Evolutionary conservation across 768 basidiomycete species (phyloP), one percentile per base, ranked within the genome.

Genomic region (Tylopilus balloui): DNA sequence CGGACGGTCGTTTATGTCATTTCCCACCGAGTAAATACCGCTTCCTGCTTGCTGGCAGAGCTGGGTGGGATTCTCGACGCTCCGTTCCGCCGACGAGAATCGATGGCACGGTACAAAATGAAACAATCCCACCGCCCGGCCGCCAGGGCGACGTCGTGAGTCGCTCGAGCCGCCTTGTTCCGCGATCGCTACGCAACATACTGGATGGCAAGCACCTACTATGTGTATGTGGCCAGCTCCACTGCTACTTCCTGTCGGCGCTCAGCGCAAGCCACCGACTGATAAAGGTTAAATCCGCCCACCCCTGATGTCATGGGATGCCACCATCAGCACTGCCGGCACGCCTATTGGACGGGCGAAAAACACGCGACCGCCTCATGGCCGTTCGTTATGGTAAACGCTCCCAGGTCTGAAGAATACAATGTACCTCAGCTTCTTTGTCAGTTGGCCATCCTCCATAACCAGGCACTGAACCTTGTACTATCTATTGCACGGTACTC

Each of bases 281-380:
- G 45, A 20, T 19, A 43, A 53, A 68, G 54, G 42, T 48, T 59
- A 68, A 56, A 51, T 54, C 49, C 47, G 31, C 44, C 42, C 45
- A 51, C 59, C 52, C 54, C 48, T 57, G 51, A 53, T 54, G 45
- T 47, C 52, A 57, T 52, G 24, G 20, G 19, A 25, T 31, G 31
- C 49, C 43, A 45, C 42, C 23, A 52, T 54, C 44, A 38, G 25
- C 43, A 60, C 57, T 42, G 62, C 66, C 52, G 29, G 37, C 29
- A 42, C 35, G 52, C 47, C 38, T 35, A 21, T 23, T 43, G 19
- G 48, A 27, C 32, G 32, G 32, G 15, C 3, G n/a, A 23, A 25
- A 32, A 34, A 53, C 67, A 69, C 55, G 64, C 59, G 59, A 52
- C 23, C 34, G 9, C 68, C 68, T 66, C 68, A 56, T 66, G 67